Conservation (phyloP, 192 early-diverging fungal genomes). For the Linderina pennispora region DNA sequence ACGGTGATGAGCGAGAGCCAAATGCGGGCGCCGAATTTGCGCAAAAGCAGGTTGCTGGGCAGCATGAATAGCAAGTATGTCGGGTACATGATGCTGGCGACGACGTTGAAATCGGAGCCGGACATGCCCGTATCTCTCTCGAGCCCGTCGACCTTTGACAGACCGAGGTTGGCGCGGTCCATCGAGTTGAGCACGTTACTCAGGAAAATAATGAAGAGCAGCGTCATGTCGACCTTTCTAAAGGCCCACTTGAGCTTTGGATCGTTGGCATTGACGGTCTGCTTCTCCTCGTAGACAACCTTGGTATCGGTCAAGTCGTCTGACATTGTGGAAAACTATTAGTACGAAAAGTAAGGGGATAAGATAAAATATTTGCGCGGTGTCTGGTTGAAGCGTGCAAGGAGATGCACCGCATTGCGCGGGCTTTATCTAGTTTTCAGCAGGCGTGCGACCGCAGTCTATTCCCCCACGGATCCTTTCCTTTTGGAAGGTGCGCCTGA, state of each 20-base stretch:
- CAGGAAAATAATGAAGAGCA: constrained; percentile 29
- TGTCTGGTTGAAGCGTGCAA: too few relatives aligned
- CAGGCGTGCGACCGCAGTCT: too few relatives aligned
- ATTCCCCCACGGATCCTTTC: too few relatives aligned
- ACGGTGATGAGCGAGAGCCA: constrained; percentile 43
- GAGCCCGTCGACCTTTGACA: constrained; percentile 29
- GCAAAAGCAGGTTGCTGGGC: constrained; percentile 37
- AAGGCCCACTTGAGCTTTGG: constrained; percentile 33
- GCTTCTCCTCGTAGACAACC: not conserved
- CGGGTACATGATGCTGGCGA: constrained; percentile 40
- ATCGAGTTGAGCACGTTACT: constrained; percentile 42
- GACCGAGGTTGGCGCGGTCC: constrained; percentile 36
- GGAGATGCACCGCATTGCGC: too few relatives aligned
- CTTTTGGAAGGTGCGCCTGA: too few relatives aligned
- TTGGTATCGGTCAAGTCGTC: too few relatives aligned
- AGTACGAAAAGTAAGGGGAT: too few relatives aligned
- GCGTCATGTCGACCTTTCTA: constrained; percentile 32
- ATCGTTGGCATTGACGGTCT: not conserved
- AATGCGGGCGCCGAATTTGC: constrained; percentile 32
- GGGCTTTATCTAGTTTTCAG: too few relatives aligned
- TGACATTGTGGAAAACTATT: too few relatives aligned
- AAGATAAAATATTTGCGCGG: too few relatives aligned
- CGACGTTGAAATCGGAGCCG: constrained; percentile 38
- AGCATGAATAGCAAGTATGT: constrained; percentile 37
- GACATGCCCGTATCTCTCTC: constrained; percentile 20